Evolutionary conservation across 257 asterid species (phyloP).

Genomic region (Verbascum thapsus): DNA sequence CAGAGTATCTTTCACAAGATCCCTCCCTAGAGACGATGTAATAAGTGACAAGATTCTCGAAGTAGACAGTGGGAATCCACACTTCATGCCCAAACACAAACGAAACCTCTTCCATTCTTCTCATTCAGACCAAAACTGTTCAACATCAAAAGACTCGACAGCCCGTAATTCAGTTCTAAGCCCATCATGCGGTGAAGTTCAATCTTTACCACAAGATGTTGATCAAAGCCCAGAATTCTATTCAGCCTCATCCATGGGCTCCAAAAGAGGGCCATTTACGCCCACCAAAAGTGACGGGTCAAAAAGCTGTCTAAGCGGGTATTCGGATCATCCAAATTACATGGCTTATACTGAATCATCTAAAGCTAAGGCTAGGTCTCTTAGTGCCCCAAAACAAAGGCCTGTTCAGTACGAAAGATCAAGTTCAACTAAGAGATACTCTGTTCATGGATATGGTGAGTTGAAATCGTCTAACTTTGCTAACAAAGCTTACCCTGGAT

Average conservation of each 20-base stretch:
- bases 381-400: constrained; percentile 88
- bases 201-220: constrained; percentile 34
- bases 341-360: constrained; percentile 87
- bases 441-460: constrained; percentile 54
- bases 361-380: constrained; percentile 78
- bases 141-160: constrained; percentile 63
- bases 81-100: constrained; percentile 28
- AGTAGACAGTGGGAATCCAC: constrained; percentile 48
- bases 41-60: constrained; percentile 61
- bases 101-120: constrained; percentile 54
- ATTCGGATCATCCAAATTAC: constrained; percentile 70
- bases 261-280: constrained; percentile 57
- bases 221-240: constrained; percentile 54
- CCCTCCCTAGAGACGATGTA: constrained; percentile 37
- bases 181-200: constrained; percentile 58
- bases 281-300: constrained; percentile 77
- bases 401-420: constrained; percentile 62
- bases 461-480: constrained; percentile 41
- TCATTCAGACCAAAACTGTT: constrained; percentile 56
- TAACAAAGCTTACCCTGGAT: constrained; percentile 73
- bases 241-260: constrained; percentile 54
- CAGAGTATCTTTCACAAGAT: constrained; percentile 28
- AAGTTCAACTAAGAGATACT: constrained; percentile 64
- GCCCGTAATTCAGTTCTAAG: constrained; percentile 49
- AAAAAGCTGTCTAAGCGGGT: constrained; percentile 62